Evolutionary conservation across 257 asterid species (phyloP), one percentile per base, ranked within the genome.

Genomic region (Solanum okadae): DNA sequence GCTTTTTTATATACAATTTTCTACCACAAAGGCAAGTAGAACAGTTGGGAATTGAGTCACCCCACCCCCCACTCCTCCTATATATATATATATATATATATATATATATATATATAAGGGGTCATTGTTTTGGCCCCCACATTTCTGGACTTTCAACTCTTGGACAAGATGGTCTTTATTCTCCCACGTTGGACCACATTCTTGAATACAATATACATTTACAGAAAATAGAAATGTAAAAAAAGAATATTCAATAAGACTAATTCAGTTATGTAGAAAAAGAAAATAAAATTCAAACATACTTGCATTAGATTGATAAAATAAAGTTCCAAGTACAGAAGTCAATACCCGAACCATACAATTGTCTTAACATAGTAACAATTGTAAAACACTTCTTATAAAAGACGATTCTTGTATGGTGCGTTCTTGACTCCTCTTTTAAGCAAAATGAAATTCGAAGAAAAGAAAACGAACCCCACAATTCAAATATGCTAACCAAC

Each of bases 291-390:
- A 61, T n/a, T 40, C 33, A 25, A 83, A 70, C 73, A 83, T 72
- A 49, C 83, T 65, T 83, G 84, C 38, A 35, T 81, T 81, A 81
- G 86, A 86, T 86, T 44, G 46, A 87, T 46, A 5, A 34, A 89
- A 86, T 34, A 44, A 90, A 89, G 86, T 88, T 87, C 35, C 90
- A 86, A 27, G 10, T 76, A 86, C 81, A 89, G 94, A 96, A 96
- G 99, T 96, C 99, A 96, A 96, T 95, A 93, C 98, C 98, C 99
- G 99, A 96, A 96, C 98, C 99, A 92, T 91, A 92, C 96, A 92
- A 90, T 88, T 88, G 94, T 93, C 84, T 65, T 22, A 34, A 65
- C 49, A 27, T 9, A 10, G 70, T 10, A 67, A 87, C 14, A 87
- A 34, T 49, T 44, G 87, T 42, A 35, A 44, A 46, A 79, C 89